phyloP scores from a whole-genome alignment of 1,284 basidiomycete genomes.

The Cryptococcus hybrid region DNA sequence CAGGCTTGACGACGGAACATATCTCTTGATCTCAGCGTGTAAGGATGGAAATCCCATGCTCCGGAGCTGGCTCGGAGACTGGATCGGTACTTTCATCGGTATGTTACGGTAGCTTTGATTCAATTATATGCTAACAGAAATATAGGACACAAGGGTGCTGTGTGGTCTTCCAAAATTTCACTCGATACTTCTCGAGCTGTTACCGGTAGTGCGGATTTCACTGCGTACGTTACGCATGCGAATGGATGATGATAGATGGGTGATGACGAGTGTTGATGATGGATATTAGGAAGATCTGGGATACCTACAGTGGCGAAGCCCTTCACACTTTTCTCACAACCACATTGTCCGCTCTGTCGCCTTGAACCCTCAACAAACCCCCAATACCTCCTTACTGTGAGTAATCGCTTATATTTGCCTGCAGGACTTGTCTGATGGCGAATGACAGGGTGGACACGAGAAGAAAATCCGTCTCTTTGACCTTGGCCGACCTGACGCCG shows the following conservation, averaged over 20 bases:
- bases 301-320: constrained; percentile 81
- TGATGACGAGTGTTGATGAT: not conserved
- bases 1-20: constrained; percentile 68
- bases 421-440: not conserved
- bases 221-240: constrained; percentile 64
- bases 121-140: not conserved
- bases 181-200: constrained; percentile 79
- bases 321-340: constrained; percentile 91
- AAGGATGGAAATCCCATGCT: constrained; percentile 97
- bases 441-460: constrained; percentile 83
- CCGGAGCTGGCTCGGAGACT: constrained; percentile 95
- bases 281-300: constrained; percentile 84
- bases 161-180: constrained; percentile 96
- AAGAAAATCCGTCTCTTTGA: constrained; percentile 97
- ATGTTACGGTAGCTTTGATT: constrained; percentile 11
- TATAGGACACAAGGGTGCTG: constrained; percentile 90
- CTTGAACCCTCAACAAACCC: constrained; percentile 53
- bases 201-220: constrained; percentile 95
- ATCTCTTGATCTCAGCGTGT: constrained; percentile 87
- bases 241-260: not conserved
- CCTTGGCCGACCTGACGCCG: constrained; percentile 73
- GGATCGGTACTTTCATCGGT: constrained; percentile 96
- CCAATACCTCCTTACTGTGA: constrained; percentile 50
- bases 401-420: constrained; percentile 1
- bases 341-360: constrained; percentile 97